Evolutionary conservation across 2,329 filamentous ascomycete genomes (phyloP).

Genomic region (Rhytidhysteron rufulum): DNA sequence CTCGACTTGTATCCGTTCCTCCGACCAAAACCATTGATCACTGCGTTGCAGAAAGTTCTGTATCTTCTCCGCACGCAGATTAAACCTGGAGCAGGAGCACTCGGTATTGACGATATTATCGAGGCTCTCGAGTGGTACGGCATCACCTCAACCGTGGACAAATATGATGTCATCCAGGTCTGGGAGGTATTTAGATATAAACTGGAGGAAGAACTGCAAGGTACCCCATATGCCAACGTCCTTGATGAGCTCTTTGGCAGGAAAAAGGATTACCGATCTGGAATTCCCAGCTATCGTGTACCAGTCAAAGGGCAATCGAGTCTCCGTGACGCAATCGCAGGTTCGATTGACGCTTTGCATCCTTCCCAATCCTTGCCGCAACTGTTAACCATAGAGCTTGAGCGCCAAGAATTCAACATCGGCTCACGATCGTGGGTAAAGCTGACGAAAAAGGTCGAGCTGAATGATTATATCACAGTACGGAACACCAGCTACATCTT

Average conservation of each 20-base stretch:
- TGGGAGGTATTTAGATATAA: slow-evolving; percentile 53
- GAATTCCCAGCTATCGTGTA: slow-evolving; percentile 32
- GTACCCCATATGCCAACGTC: slow-evolving; percentile 38
- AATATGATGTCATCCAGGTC: slow-evolving; percentile 52
- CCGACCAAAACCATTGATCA: slow-evolving; percentile 49
- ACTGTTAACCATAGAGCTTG: slow-evolving; percentile 53
- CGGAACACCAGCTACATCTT: slow-evolving; percentile 49
- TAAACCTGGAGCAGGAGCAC: slow-evolving; percentile 32
- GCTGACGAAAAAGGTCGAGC: slow-evolving; percentile 51
- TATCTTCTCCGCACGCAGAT: slow-evolving; percentile 45
- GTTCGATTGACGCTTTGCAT: slow-evolving; percentile 20
- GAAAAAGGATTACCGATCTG: slow-evolving; percentile 26
- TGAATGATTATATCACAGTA: slow-evolving; percentile 54
- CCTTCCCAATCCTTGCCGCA: slow-evolving; percentile 38
- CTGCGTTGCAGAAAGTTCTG: slow-evolving; percentile 50
- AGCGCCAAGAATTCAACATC: slow-evolving; percentile 55
- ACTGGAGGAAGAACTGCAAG: slow-evolving; percentile 50
- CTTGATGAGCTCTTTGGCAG: slow-evolving; percentile 48
- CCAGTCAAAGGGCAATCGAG: slow-evolving; percentile 32
- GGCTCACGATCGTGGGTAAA: slow-evolving; percentile 55
- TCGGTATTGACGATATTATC: slow-evolving; percentile 31
- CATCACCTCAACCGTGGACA: slow-evolving; percentile 31
- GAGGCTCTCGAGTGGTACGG: slow-evolving; percentile 40
- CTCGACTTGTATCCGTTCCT: slow-evolving; percentile 43
- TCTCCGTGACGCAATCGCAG: slow-evolving; percentile 41